These are phyloP conservation scores for Ophioceras dolichostomum DNA, from an alignment of 2,329 filamentous ascomycete species.

Conservation along the genomic window DNA sequence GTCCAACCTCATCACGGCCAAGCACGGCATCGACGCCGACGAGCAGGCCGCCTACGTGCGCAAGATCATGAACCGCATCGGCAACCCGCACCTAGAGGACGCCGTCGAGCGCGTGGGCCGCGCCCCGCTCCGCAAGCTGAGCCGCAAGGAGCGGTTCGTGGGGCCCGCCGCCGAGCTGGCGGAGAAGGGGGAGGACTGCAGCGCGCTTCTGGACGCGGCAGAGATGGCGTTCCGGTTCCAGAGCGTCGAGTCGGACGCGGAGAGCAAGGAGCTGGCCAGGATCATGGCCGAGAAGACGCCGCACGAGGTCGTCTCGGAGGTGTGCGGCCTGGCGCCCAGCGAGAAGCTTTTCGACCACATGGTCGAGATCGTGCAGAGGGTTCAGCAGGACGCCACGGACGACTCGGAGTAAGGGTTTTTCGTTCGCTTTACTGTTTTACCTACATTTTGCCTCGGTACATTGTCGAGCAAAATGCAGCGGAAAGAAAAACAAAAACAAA, in stretches of 20 bases:
- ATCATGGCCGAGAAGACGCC: constrained; percentile 66
- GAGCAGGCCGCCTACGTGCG: constrained; percentile 82
- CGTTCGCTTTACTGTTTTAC: neutral
- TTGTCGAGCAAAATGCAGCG: too few species aligned
- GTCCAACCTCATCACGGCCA: constrained; percentile 70
- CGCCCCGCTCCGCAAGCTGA: constrained; percentile 85
- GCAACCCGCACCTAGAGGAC: constrained; percentile 87
- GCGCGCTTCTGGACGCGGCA: constrained; percentile 65
- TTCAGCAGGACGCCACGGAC: constrained; percentile 48
- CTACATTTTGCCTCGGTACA: too few species aligned
- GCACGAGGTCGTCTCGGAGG: constrained; percentile 63
- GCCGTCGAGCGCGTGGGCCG: constrained; percentile 90
- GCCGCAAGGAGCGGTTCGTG: constrained; percentile 91
- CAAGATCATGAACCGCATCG: constrained; percentile 85
- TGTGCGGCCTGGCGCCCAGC: constrained; percentile 65
- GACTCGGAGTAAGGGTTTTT: constrained; percentile 9
- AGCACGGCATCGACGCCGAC: constrained; percentile 64
- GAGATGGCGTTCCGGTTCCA: constrained; percentile 95
- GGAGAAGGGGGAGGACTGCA: constrained; percentile 61
- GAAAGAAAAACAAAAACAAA: too few species aligned
- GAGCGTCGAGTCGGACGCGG: constrained; percentile 82
- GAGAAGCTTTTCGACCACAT: constrained; percentile 72
- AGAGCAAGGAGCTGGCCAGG: constrained; percentile 74
- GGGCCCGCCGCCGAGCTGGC: constrained; percentile 83
- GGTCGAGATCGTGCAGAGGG: constrained; percentile 67